phyloP scores from a whole-genome alignment of 2,329 filamentous ascomycete species.

The Penicillium sp. region DNA sequence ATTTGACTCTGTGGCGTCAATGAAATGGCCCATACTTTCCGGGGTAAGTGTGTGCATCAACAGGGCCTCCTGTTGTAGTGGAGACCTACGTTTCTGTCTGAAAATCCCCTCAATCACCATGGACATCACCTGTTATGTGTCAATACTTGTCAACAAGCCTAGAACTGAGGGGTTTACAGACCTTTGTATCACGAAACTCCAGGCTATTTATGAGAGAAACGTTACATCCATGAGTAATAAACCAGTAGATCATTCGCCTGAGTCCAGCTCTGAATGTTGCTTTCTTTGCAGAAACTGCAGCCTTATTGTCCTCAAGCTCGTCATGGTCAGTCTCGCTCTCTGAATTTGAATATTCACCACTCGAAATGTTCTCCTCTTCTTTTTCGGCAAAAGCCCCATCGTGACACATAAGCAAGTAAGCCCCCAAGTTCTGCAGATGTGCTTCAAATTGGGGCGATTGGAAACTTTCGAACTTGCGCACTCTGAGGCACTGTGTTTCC shows the following conservation, averaged over 20 bases:
- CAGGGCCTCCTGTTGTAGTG: not conserved
- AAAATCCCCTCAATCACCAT: conserved; percentile 20
- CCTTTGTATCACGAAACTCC: conserved; percentile 65
- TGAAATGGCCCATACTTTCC: not conserved
- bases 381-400: conserved; percentile 51
- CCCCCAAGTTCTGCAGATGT: conserved; percentile 56
- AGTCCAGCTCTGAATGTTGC: conserved; percentile 28
- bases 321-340: not conserved
- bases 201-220: conserved; percentile 65
- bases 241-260: conserved; percentile 55
- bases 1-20: not conserved
- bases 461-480: conserved; percentile 15
- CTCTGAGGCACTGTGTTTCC: conserved; percentile 37
- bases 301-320: not conserved
- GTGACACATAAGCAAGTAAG: conserved; percentile 70
- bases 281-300: not conserved
- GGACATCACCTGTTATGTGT: conserved; percentile 19
- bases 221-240: conserved; percentile 59
- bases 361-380: not conserved
- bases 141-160: not conserved
- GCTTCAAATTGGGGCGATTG: conserved; percentile 51
- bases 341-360: not conserved
- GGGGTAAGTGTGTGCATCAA: not conserved
- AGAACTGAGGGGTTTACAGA: conserved; percentile 23
- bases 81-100: not conserved